These are phyloP conservation scores for Thelonectria olida DNA, from an alignment of 2,329 filamentous ascomycete species.

Conservation along the genomic window DNA sequence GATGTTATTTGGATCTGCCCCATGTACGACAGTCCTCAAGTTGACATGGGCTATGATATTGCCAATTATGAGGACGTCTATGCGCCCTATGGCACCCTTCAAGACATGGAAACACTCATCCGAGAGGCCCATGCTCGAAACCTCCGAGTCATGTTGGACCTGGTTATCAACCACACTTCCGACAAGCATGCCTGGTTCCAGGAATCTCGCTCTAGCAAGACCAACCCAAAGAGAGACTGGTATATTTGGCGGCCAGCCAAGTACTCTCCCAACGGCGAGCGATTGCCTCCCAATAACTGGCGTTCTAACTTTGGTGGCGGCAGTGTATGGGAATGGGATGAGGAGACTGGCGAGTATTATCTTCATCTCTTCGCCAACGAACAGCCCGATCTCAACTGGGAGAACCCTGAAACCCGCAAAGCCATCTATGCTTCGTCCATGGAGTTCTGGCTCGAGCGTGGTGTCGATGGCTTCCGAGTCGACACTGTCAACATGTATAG, in stretches of 20 bases:
- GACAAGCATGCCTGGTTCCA: slow-evolving; percentile 40
- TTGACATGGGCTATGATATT: slow-evolving; percentile 40
- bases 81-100: slow-evolving; percentile 35
- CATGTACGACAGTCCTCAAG: slow-evolving; percentile 39
- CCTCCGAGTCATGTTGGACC: slow-evolving; percentile 37
- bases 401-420: slow-evolving; percentile 71
- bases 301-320: slow-evolving; percentile 67
- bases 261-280: slow-evolving; percentile 64
- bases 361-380: slow-evolving; percentile 78
- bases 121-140: slow-evolving; percentile 33
- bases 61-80: slow-evolving; percentile 39
- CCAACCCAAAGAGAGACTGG: slow-evolving; percentile 60
- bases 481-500: slow-evolving; percentile 80
- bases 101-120: slow-evolving; percentile 37
- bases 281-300: slow-evolving; percentile 82
- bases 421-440: slow-evolving; percentile 78
- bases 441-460: slow-evolving; percentile 81
- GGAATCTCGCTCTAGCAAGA: slow-evolving; percentile 31
- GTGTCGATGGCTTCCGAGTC: slow-evolving; percentile 78
- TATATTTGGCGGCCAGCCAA: slow-evolving; percentile 68
- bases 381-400: slow-evolving; percentile 90
- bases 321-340: slow-evolving; percentile 76
- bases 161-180: slow-evolving; percentile 39
- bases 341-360: slow-evolving; percentile 78
- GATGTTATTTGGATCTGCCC: slow-evolving; percentile 39